Percentiles rank a stretch among this genome's conserved stretches.
phyloP scores from a whole-genome alignment of 805 yeast species.

The Tetrapisispora arboricola region DNA sequence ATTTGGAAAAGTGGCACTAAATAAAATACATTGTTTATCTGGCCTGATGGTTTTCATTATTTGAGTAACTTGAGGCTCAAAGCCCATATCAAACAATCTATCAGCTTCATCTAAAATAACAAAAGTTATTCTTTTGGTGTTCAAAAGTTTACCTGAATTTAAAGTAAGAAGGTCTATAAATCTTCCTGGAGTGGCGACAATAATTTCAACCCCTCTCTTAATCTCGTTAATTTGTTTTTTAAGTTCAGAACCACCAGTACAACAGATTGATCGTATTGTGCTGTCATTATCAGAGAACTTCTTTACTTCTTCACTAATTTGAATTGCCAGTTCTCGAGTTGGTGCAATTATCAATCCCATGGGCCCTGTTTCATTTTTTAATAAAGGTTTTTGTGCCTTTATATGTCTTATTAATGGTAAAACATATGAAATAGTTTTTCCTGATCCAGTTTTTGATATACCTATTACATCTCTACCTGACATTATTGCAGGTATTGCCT shows the following conservation, averaged over 20 bases:
- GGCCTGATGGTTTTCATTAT: conserved; percentile 98
- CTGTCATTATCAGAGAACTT: conserved; percentile 89
- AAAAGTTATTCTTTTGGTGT: conserved; percentile 91
- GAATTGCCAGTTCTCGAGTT: conserved; percentile 97
- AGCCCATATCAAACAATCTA: conserved; percentile 99
- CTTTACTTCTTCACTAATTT: conserved; percentile 91
- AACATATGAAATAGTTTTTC: conserved; percentile 95
- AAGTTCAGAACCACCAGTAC: conserved; percentile 98
- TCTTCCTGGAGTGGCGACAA: conserved; percentile 98
- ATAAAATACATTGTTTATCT: conserved; percentile 97
- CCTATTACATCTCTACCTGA: conserved; percentile 99
- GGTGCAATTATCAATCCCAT: conserved; percentile 95
- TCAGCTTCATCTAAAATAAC: conserved; percentile 98
- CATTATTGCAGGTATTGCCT: conserved; percentile 99
- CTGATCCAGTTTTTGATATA: conserved; percentile 98
- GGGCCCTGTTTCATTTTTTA: conserved; percentile 95
- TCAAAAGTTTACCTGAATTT: conserved; percentile 89
- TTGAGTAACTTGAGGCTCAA: conserved; percentile 98
- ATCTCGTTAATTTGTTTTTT: conserved; percentile 97
- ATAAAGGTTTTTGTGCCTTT: conserved; percentile 94
- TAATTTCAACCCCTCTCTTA: conserved; percentile 89
- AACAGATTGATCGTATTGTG: conserved; percentile 93
- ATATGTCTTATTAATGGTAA: conserved; percentile 95
- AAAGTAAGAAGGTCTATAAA: conserved; percentile 96
- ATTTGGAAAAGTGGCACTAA: conserved; percentile 99